phyloP scores from a whole-genome alignment of 192 early-diverging fungal genomes.

The Coemansia pectinata region DNA sequence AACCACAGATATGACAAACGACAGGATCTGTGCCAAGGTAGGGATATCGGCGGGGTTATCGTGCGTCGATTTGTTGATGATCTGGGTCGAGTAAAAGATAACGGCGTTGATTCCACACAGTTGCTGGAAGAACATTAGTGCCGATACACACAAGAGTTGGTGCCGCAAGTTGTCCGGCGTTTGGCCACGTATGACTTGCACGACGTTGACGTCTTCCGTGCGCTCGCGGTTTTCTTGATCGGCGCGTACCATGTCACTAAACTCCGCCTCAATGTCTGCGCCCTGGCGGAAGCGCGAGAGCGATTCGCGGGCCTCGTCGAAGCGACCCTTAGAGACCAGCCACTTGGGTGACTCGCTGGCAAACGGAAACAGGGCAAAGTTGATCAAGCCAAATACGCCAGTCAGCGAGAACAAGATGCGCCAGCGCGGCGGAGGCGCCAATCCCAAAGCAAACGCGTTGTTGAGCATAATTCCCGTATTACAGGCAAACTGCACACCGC shows the following conservation, averaged over 20 bases:
- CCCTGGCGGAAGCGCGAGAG: conserved; percentile 60
- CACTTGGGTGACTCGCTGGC: conserved; percentile 80
- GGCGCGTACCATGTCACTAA: conserved; percentile 61
- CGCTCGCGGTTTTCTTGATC: conserved; percentile 43
- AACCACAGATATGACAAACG: conserved; percentile 51
- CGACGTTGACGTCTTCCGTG: conserved; percentile 51
- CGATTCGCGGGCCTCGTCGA: conserved; percentile 59
- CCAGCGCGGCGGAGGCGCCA: conserved; percentile 68
- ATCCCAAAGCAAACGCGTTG: conserved; percentile 64
- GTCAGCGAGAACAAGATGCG: conserved; percentile 68
- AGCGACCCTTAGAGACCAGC: conserved; percentile 64
- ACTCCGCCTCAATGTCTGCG: conserved; percentile 63
- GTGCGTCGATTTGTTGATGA: conserved; percentile 62
- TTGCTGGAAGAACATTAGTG: conserved; percentile 78
- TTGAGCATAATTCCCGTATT: conserved; percentile 78
- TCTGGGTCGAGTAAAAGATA: conserved; percentile 86
- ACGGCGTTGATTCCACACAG: conserved; percentile 84
- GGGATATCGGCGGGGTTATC: conserved; percentile 53
- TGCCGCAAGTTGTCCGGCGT: conserved; percentile 59
- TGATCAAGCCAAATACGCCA: conserved; percentile 61
- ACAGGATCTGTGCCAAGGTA: conserved; percentile 53
- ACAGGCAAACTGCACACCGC: conserved; percentile 73
- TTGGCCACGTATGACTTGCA: conserved; percentile 57
- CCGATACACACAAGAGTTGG: conserved; percentile 65
- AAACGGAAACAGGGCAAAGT: conserved; percentile 62